These are phyloP conservation scores for Tricholoma bakamatsutake DNA, from an alignment of 768 basidiomycete species.

Conservation along the genomic window DNA sequence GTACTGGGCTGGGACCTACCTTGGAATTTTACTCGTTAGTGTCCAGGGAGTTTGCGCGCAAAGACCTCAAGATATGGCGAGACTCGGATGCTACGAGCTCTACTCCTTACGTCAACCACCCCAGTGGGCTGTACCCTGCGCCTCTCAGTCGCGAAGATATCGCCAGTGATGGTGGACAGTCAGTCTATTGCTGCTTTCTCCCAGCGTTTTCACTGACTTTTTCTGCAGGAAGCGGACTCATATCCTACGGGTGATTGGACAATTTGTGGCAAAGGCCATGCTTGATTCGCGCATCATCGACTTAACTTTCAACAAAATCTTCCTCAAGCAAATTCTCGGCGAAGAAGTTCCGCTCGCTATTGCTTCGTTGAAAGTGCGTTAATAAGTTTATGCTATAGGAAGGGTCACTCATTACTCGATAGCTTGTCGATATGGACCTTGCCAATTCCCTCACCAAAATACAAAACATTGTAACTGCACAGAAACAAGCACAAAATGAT, in stretches of 20 bases:
- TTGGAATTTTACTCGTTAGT: constrained; percentile 98
- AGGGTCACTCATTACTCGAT: constrained; percentile 6
- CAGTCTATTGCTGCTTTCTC: constrained; percentile 19
- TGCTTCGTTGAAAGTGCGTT: constrained; percentile 69
- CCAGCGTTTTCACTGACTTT: neutral
- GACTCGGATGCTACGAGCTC: constrained; percentile 64
- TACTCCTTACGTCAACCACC: constrained; percentile 76
- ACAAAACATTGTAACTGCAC: constrained; percentile 54
- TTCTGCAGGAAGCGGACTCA: constrained; percentile 69
- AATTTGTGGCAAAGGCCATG: constrained; percentile 96
- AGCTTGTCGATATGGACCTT: constrained; percentile 82
- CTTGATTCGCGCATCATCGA: constrained; percentile 97
- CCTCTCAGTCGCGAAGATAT: constrained; percentile 71
- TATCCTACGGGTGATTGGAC: constrained; percentile 85
- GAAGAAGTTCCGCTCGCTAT: constrained; percentile 81
- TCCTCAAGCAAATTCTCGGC: constrained; percentile 85
- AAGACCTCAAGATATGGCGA: constrained; percentile 87
- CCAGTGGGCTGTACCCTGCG: constrained; percentile 81
- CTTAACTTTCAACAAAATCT: constrained; percentile 90
- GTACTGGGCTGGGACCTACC: constrained; percentile 95
- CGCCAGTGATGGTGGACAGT: constrained; percentile 71
- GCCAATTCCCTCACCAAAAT: constrained; percentile 83
- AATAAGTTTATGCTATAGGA: neutral
- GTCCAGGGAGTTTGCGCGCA: constrained; percentile 88
- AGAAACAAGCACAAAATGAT: constrained; percentile 37